Evolutionary conservation across 2,329 filamentous ascomycete genomes (phyloP).

Genomic region (Penicillium sp.): DNA sequence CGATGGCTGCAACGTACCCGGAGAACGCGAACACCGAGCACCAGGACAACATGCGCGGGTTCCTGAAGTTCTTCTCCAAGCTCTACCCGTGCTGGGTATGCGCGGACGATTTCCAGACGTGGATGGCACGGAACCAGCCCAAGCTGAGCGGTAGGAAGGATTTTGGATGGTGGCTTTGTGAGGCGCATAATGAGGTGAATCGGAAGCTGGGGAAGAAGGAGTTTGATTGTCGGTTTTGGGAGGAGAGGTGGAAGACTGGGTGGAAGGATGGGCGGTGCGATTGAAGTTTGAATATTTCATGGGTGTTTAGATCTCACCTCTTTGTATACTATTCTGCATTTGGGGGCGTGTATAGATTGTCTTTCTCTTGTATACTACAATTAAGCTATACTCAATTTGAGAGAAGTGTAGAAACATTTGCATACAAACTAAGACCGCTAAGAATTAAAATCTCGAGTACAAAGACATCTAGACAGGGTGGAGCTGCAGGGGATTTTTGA

Average conservation of each 20-base stretch:
- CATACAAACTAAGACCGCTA: constrained; percentile 33
- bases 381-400: background rate
- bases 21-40: constrained; percentile 60
- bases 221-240: constrained; percentile 88
- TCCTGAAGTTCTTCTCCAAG: constrained; percentile 74
- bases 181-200: constrained; percentile 50
- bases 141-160: constrained; percentile 48
- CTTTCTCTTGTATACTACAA: background rate
- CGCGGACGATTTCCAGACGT: constrained; percentile 81
- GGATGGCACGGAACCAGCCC: constrained; percentile 68
- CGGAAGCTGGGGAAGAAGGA: constrained; percentile 78
- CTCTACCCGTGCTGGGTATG: constrained; percentile 96
- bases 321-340: constrained; percentile 9
- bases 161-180: constrained; percentile 49
- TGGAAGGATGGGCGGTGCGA: constrained; percentile 66
- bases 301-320: constrained; percentile 5
- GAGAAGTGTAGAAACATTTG: constrained; percentile 12
- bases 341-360: background rate
- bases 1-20: constrained; percentile 83
- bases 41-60: constrained; percentile 70
- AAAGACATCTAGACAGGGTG: constrained; percentile 30
- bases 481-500: constrained; percentile 18
- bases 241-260: constrained; percentile 90
- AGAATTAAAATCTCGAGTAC: constrained; percentile 32
- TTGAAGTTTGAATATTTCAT: constrained; percentile 28